A percentile compares a stretch with the other conserved stretches of the same genome.
These are phyloP conservation scores for Corinectria fuckeliana DNA, from an alignment of 2,329 filamentous ascomycete species.

Conservation along the genomic window DNA sequence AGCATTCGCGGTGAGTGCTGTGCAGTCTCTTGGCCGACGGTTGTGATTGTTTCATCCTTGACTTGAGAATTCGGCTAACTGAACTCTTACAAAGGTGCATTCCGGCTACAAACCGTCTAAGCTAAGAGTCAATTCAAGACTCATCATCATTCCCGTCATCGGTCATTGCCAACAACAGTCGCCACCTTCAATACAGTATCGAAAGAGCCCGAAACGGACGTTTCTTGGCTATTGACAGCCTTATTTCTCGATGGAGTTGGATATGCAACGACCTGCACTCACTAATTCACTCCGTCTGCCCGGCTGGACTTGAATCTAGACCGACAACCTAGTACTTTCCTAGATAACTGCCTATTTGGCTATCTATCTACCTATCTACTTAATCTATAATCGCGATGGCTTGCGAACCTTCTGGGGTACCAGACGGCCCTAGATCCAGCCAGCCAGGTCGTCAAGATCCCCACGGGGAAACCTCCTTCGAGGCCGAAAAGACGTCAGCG, in stretches of 20 bases:
- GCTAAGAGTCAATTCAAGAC: background rate
- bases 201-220: background rate
- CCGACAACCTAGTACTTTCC: too few relatives aligned
- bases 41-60: background rate
- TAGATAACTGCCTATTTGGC: too few relatives aligned
- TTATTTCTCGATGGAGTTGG: conserved; percentile 10
- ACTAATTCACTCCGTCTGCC: background rate
- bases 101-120: conserved; percentile 2
- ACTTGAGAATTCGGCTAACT: conserved; percentile 16
- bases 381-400: background rate
- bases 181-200: background rate
- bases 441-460: background rate
- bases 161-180: background rate
- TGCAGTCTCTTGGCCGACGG: background rate
- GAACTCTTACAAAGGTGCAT: background rate
- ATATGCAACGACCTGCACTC: background rate
- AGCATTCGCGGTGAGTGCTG: background rate
- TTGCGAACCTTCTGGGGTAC: background rate
- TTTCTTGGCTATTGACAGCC: background rate
- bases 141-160: background rate
- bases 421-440: conserved; percentile 10
- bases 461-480: conserved; percentile 7
- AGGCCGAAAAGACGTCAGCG: conserved; percentile 14
- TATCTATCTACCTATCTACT: too few relatives aligned
- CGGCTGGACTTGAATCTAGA: background rate